Percentiles rank a stretch among this genome's conserved stretches.
Conservation (phyloP, 495 filamentous ascomycete genomes). For the Chaetomium tenue region DNA sequence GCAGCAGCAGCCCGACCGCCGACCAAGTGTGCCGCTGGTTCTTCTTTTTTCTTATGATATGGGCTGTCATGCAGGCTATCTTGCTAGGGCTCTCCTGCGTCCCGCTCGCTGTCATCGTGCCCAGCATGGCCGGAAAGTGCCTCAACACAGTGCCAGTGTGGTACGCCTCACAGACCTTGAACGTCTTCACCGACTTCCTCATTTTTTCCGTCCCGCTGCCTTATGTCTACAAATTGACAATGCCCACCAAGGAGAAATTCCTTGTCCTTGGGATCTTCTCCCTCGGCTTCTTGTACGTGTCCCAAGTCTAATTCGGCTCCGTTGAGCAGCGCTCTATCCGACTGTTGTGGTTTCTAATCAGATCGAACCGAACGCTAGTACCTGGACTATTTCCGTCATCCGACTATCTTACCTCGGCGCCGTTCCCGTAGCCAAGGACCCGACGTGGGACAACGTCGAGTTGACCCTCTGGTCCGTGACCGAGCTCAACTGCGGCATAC, state of each 20-base stretch:
- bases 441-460: constrained; percentile 30
- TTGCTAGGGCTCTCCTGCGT: constrained; percentile 49
- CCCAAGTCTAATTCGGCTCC: neutral
- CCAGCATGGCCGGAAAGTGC: constrained; percentile 42
- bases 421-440: constrained; percentile 21
- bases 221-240: constrained; percentile 34
- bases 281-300: constrained; percentile 27
- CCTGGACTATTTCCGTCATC: constrained; percentile 33
- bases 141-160: constrained; percentile 43
- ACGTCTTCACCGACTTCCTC: constrained; percentile 43
- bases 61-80: constrained; percentile 26
- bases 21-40: constrained; percentile 3
- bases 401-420: constrained; percentile 29
- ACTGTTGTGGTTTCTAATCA: neutral
- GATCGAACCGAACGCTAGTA: neutral
- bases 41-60: constrained; percentile 24
- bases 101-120: constrained; percentile 41
- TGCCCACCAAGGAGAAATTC: constrained; percentile 36
- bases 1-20: neutral
- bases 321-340: neutral
- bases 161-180: constrained; percentile 42
- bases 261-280: constrained; percentile 25
- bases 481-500: constrained; percentile 30
- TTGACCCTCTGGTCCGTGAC: constrained; percentile 33
- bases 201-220: constrained; percentile 41